Evolutionary conservation across 108 stramenopile species (phyloP), one percentile per base, ranked within the genome.

Genomic region (Bacterosira constricta): DNA sequence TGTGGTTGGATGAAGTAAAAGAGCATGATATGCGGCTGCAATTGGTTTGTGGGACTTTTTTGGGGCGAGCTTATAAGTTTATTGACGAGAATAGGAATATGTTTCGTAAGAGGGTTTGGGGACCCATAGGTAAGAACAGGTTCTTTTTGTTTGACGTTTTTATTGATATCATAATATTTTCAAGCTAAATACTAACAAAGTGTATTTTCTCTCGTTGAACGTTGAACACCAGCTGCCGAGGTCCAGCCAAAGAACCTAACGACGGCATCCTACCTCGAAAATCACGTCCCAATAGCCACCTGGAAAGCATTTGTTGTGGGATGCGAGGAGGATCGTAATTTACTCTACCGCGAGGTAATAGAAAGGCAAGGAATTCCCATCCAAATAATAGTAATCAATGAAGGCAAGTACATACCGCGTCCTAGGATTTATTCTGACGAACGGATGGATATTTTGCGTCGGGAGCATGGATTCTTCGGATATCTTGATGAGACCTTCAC

Each of bases 401-500:
- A 78, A 41, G 77, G 71, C 1, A 63, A 45, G 47, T 38, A 71
- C 26, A 52, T 52, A 12, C 39, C 30, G 6, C 45, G 45, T 2
- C 46, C 53, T 7, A 77, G 90, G 31, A 67, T 80, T 51, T 91
- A 89, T 76, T 87, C 86, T 6, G 78, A 81, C 2, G 73, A 81
- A 17, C 86, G 80, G 46, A 86, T 89, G 86, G 50, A 76, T 9
- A 57, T 70, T 2, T 54, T 95, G 36, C 84, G 88, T 66, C 66
- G 51, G 37, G 72, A 91, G 6, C 83, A 92, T 69, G 92, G 90
- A 7, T 79, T 95, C 49, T 18, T 66, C n/a, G 88, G 88, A 8
- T 95, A 91, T 73, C 59, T 96, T 32, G 93, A 95, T 67, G 88
- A 96, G 69, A 72, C 78, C 52, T 81, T 90, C 50, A 69, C 75